Evolutionary conservation across 2,329 filamentous ascomycete species (phyloP).

Genomic region (Macrophomina phaseolina): DNA sequence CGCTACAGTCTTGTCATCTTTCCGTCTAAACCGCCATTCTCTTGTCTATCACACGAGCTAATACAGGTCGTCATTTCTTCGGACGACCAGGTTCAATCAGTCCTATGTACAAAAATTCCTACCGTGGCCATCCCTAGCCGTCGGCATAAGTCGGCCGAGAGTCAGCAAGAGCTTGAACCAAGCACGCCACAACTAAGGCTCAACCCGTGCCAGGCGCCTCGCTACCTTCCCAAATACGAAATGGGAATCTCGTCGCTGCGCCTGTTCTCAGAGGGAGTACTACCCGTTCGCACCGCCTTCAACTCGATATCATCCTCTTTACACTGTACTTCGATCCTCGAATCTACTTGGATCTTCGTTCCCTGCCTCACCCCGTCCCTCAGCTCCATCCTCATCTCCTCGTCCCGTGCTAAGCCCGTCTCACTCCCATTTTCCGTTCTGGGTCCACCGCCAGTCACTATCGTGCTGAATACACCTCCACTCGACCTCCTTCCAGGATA

Average conservation of each 20-base stretch:
- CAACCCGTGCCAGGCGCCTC: neutral
- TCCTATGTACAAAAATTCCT: no score
- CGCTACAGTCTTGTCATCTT: no score
- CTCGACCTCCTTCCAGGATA: neutral
- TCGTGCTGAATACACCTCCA: neutral
- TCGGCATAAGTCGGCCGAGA: neutral
- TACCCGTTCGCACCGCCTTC: neutral
- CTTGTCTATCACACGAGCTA: no score
- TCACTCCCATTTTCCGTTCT: neutral
- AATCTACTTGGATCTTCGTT: neutral
- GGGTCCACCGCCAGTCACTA: neutral
- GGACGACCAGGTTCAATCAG: no score
- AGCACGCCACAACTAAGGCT: neutral
- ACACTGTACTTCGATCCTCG: neutral
- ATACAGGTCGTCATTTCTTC: no score
- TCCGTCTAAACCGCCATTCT: no score
- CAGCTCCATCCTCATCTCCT: constrained; percentile 5
- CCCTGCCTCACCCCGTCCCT: neutral
- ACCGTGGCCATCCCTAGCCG: neutral
- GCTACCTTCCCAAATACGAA: neutral
- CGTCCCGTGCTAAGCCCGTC: neutral
- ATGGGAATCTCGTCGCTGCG: neutral
- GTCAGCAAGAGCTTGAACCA: neutral
- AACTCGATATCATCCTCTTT: neutral
- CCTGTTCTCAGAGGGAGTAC: neutral